Base-by-base conservation (phyloP, 805 yeast species). In the Pichia ethanolica region DNA sequence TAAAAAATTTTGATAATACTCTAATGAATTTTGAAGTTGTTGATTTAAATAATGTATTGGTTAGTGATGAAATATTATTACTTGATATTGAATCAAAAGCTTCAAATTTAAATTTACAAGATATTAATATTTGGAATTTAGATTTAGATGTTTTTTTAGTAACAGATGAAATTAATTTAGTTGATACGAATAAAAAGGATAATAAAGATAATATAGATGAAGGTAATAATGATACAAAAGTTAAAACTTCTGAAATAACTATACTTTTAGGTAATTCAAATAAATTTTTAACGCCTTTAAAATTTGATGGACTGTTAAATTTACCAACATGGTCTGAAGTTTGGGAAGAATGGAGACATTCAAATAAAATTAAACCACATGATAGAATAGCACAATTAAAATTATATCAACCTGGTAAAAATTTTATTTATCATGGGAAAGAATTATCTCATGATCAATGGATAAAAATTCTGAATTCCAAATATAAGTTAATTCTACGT, bases 81-180 rank as follows among this genome's bases (percentile, higher is more conserved):
- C 56, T 68, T 46, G 71, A 67, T 48, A 45, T 67, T n/a, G 55
- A 54, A 8, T 59, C 64, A 5, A 14, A 40, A 9, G 55, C 66
- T 1, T 54, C 40, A 12, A 65, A 67, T 52, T 40, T 49, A 7
- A 67, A 68, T 48, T 50, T 61, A n/a, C 70, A 66, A 52, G 66
- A 64, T 48, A 51, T 67, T 5, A 41, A 53, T 7, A 57, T 68
- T 7, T 62, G 65, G 62, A 54, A 59, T n/a, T 53, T 61, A 57
- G 64, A 66, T 49, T 37, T 68, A 25, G 71, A 68, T 52, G 60
- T 67, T 1, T 65, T 68, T 38, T 37, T 67, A 8, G 47, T 60
- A 3, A 65, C 68, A 1, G 59, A 62, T 35, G 46, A 45, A 33
- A 42, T 60, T 39, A 51, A 49, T 3, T 42, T 51, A 20, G 41